phyloP scores from a whole-genome alignment of 352 stramenopile species.

The Globisporangium heterothallicum region DNA sequence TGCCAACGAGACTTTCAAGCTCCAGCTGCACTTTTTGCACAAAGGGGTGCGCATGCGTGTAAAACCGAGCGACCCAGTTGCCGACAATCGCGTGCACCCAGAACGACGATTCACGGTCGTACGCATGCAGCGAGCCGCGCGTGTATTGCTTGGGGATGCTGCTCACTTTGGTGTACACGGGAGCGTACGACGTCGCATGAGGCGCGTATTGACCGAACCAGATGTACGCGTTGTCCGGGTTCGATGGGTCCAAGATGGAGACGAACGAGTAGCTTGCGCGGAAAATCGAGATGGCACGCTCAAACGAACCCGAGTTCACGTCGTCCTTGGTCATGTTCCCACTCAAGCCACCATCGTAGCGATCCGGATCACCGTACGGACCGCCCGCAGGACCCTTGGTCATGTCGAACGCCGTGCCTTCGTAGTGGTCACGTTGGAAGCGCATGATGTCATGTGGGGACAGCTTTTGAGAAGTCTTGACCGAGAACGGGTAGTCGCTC shows the following conservation, averaged over 20 bases:
- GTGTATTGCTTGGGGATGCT: constrained; percentile 44
- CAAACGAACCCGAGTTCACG: constrained; percentile 62
- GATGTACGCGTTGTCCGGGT: constrained; percentile 57
- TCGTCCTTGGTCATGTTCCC: constrained; percentile 48
- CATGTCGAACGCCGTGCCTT: constrained; percentile 90
- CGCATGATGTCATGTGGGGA: constrained; percentile 85
- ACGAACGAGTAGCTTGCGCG: constrained; percentile 89
- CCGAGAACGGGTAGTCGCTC: constrained; percentile 85
- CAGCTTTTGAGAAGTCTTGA: constrained; percentile 49
- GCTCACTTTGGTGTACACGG: constrained; percentile 74
- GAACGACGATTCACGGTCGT: constrained; percentile 58
- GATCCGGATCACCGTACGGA: constrained; percentile 89
- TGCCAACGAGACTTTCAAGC: constrained; percentile 42
- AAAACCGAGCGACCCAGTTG: constrained; percentile 80
- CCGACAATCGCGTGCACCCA: constrained; percentile 81
- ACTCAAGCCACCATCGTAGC: constrained; percentile 61
- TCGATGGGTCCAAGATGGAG: constrained; percentile 50
- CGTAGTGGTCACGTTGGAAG: constrained; percentile 92
- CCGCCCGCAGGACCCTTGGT: constrained; percentile 68
- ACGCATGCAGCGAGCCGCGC: constrained; percentile 57
- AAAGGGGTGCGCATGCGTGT: constrained; percentile 56
- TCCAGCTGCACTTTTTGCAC: constrained; percentile 54
- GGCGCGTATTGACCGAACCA: constrained; percentile 91
- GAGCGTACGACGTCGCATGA: constrained; percentile 83
- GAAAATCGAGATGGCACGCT: constrained; percentile 93